These are phyloP conservation scores for Starmerella apis DNA, from an alignment of 805 yeast species.

Conservation along the genomic window DNA sequence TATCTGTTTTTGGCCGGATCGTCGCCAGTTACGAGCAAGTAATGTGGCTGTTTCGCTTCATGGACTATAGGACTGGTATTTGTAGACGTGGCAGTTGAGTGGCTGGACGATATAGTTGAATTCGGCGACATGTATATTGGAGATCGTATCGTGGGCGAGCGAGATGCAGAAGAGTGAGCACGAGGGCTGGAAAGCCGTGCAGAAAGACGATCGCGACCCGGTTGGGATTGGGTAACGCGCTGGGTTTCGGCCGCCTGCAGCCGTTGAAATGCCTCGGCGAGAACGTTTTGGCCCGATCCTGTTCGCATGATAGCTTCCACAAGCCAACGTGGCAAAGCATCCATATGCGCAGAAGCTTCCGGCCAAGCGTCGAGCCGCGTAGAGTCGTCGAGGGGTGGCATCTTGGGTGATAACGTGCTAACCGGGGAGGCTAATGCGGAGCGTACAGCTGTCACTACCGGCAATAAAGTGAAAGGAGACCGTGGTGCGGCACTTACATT, in stretches of 20 bases:
- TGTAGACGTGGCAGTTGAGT: neutral
- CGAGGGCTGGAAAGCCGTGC: constrained; percentile 8
- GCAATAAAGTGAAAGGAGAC: constrained; percentile 20
- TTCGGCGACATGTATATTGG: constrained; percentile 11
- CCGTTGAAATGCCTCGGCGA: constrained; percentile 47
- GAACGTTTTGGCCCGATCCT: constrained; percentile 33
- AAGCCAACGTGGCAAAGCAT: constrained; percentile 48
- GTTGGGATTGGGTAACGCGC: constrained; percentile 31
- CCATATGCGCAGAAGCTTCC: constrained; percentile 11
- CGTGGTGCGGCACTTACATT: constrained; percentile 15
- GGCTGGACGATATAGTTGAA: neutral
- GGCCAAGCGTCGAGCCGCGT: constrained; percentile 15
- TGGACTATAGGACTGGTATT: constrained; percentile 18
- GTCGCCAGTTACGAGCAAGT: constrained; percentile 59
- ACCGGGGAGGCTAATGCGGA: constrained; percentile 15
- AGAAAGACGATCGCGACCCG: constrained; percentile 3
- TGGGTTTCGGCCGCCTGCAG: constrained; percentile 62
- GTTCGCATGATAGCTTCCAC: constrained; percentile 31
- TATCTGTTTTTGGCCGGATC: constrained; percentile 82
- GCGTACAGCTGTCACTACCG: constrained; percentile 15
- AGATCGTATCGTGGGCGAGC: constrained; percentile 9
- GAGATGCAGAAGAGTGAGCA: constrained; percentile 1
- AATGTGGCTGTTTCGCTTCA: constrained; percentile 23
- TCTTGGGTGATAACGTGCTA: constrained; percentile 9
- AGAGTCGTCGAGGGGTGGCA: constrained; percentile 21